Conservation (phyloP, 2,329 filamentous ascomycete species). For the Pseudovirgaria hyperparasitica region DNA sequence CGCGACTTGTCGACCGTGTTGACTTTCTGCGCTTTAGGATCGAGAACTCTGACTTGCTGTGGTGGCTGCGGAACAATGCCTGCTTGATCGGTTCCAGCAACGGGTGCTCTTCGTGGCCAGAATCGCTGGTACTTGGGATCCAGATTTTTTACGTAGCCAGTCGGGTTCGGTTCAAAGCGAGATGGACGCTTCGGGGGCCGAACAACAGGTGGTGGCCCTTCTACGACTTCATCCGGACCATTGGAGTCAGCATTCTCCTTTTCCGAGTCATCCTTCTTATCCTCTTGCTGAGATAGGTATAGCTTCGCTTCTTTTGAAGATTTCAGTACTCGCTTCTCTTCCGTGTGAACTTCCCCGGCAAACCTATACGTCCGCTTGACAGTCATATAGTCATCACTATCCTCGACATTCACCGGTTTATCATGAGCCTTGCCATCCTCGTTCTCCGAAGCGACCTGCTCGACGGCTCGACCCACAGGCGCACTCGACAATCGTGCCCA, state of each 20-base stretch:
- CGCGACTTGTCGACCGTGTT: constrained; percentile 55
- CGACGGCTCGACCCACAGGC: constrained; percentile 10
- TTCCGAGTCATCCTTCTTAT: constrained; percentile 5
- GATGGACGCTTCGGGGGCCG: constrained; percentile 33
- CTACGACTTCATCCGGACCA: constrained; percentile 26
- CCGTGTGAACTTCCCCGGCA: constrained; percentile 57
- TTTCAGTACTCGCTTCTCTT: constrained; percentile 53
- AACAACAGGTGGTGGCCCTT: constrained; percentile 17
- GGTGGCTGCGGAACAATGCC: background rate
- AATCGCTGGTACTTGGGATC: constrained; percentile 30
- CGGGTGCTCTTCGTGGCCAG: constrained; percentile 19
- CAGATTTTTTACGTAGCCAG: constrained; percentile 32
- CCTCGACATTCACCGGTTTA: constrained; percentile 6
- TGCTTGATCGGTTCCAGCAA: background rate
- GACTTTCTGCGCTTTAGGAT: constrained; percentile 41
- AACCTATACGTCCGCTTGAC: constrained; percentile 66
- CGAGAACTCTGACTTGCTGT: constrained; percentile 5
- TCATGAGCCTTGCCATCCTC: constrained; percentile 1
- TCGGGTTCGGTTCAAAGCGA: constrained; percentile 39
- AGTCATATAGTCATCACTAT: constrained; percentile 35
- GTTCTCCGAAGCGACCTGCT: constrained; percentile 7
- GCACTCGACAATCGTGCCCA: constrained; percentile 54
- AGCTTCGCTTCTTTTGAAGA: constrained; percentile 37
- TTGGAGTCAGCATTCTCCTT: constrained; percentile 13
- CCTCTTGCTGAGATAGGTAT: constrained; percentile 31